Conservation (phyloP, 2,329 filamentous ascomycete genomes). For the Fusarium multiceps region DNA sequence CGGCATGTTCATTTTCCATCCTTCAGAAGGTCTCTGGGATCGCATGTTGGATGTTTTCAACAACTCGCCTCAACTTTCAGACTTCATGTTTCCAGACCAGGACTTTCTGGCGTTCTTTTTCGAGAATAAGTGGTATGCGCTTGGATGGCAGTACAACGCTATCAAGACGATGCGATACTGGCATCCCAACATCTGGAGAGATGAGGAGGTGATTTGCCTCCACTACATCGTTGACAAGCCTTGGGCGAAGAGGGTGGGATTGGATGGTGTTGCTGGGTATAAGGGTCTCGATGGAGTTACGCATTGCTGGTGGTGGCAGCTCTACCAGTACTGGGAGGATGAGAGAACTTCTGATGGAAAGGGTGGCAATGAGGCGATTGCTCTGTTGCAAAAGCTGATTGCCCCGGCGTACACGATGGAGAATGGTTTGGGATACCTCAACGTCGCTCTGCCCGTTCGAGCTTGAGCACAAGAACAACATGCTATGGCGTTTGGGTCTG, state of each 20-base stretch:
- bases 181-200: constrained; percentile 38
- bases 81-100: constrained; percentile 38
- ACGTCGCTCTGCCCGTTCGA: constrained; percentile 8
- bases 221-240: constrained; percentile 43
- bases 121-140: constrained; percentile 30
- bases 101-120: constrained; percentile 38
- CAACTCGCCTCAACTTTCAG: constrained; percentile 20
- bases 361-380: constrained; percentile 22
- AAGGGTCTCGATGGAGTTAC: constrained; percentile 31
- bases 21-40: constrained; percentile 24
- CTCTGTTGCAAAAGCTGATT: constrained; percentile 3
- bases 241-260: constrained; percentile 26
- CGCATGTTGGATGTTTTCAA: constrained; percentile 30
- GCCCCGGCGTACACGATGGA: constrained; percentile 3
- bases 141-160: constrained; percentile 41
- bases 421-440: not conserved
- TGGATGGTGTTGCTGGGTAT: constrained; percentile 33
- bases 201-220: constrained; percentile 37
- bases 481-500: no score
- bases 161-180: constrained; percentile 43
- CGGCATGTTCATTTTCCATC: constrained; percentile 41
- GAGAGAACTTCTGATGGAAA: constrained; percentile 6
- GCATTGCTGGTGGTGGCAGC: constrained; percentile 40
- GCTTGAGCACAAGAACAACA: no score
- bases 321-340: constrained; percentile 34